Evolutionary conservation across 257 asterid genomes (phyloP), one percentile per base, ranked within the genome.

Genomic region (Scutellaria baicalensis): DNA sequence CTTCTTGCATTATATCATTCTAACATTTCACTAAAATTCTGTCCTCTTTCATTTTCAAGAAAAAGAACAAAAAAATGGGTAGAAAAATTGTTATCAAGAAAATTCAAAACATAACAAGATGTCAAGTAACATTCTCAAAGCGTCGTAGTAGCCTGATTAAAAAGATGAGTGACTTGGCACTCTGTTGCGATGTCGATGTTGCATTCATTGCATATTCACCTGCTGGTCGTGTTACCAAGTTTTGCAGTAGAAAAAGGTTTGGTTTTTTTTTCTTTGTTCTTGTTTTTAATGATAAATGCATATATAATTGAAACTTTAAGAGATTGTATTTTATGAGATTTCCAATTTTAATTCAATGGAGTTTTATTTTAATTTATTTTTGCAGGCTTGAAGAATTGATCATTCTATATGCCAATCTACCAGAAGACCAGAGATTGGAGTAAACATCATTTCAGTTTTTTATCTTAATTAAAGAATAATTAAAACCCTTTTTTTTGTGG

Each of bases 121-220:
- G 85, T 66, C 94, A 89, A 80, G 90, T 89, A 9, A 89, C 92
- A 0, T 89, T 84, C 17, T 89, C 89, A 0, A 89, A 89, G 38
- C 76, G 92, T 0, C 86, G 94, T 0, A 81, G 80, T 43, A 83
- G 87, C 21, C 27, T 89, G 66, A 60, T 85, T 5, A 89, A 82
- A 71, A 89, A 79, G 55, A 89, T 89, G 0, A 40, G 70, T 9
- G 92, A 89, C 23, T 39, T 87, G 0, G 64, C 87, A 0, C 36
- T 79, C 0, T 73, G 77, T 6, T 89, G 92, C 40, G 92, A 76
- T 10, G 83, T 75, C 0, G 88, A 89, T 35, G 84, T 85, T 4
- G 82, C 85, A 0, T 66, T 85, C 23, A 74, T 89, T 6, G 86
- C 92, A 0, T 82, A 85, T 44, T 82, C 96, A 0, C 92, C 92